A percentile compares a stretch with the other conserved stretches of the same genome.
Evolutionary conservation across 139 green algal species (phyloP).

Genomic region (Haematococcus sp.): DNA sequence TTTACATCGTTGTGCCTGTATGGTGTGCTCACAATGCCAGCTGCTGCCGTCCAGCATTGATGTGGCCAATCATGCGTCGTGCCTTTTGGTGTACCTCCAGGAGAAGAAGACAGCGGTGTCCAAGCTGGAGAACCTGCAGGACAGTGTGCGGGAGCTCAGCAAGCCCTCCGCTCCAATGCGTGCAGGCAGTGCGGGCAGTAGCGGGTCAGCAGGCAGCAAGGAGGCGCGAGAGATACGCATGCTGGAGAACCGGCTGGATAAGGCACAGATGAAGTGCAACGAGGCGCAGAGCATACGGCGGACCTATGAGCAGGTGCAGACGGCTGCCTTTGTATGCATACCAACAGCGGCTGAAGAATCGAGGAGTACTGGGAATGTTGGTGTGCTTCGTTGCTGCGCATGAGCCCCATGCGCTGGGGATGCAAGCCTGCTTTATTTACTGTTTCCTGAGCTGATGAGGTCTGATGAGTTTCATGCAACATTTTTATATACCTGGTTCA

Average conservation of each 20-base stretch:
- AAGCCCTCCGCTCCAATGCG: background rate
- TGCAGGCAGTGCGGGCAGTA: background rate
- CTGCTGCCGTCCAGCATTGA: no score
- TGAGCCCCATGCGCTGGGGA: background rate
- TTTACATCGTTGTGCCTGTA: no score
- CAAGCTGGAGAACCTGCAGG: constrained; percentile 43
- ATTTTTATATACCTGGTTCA: background rate
- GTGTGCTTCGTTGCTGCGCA: background rate
- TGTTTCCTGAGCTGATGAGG: background rate
- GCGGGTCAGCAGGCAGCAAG: background rate
- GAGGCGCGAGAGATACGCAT: constrained; percentile 32
- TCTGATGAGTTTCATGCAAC: background rate
- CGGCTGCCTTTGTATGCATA: no score
- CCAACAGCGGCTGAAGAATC: no score
- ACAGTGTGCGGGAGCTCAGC: constrained; percentile 24
- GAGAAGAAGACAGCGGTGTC: constrained; percentile 41
- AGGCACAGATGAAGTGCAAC: constrained; percentile 63
- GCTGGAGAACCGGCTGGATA: constrained; percentile 67
- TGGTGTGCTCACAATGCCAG: no score
- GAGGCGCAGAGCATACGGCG: constrained; percentile 58
- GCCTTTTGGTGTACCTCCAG: no score
- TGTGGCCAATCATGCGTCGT: no score
- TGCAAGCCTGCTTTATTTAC: background rate
- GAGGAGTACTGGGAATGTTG: no score
- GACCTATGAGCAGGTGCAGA: constrained; percentile 68